A percentile compares a stretch with the other conserved stretches of the same genome.
Conservation (phyloP, 148 eudicot species). For the Selenicereus undatus region DNA sequence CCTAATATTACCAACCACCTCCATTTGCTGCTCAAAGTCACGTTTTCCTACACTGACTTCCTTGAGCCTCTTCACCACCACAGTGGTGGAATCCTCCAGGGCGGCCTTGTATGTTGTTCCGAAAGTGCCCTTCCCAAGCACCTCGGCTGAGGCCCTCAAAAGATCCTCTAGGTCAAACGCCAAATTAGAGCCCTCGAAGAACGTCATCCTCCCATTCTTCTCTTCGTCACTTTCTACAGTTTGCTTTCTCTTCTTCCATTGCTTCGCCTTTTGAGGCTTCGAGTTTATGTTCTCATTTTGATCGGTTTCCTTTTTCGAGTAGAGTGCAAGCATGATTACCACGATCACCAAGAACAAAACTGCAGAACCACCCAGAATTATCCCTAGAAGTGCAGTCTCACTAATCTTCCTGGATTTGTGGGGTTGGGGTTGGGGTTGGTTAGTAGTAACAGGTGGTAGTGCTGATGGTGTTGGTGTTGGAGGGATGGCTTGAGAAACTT, state of each 20-base stretch:
- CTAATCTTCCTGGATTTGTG: conserved; percentile 36
- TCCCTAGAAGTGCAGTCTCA: conserved; percentile 53
- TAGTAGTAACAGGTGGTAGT: conserved; percentile 21
- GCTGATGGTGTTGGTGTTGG: conserved; percentile 31
- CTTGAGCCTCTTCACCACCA: conserved; percentile 72
- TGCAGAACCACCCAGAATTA: conserved; percentile 45
- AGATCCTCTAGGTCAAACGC: conserved; percentile 77
- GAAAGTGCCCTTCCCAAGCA: conserved; percentile 71
- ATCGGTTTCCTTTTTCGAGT: conserved; percentile 26
- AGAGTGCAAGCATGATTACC: conserved; percentile 36
- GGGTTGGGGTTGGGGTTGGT: conserved; percentile 24
- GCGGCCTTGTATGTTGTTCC: conserved; percentile 80
- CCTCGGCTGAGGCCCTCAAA: conserved; percentile 81
- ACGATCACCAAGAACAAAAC: conserved; percentile 38
- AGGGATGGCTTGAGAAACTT: conserved; percentile 13
- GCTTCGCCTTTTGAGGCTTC: conserved; percentile 27
- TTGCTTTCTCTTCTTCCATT: conserved; percentile 23
- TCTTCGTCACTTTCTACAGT: conserved; percentile 32
- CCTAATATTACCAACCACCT: conserved; percentile 55
- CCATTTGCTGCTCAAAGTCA: conserved; percentile 83
- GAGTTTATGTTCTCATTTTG: conserved; percentile 4
- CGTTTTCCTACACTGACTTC: conserved; percentile 48
- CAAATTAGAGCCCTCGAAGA: conserved; percentile 53
- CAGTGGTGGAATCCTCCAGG: conserved; percentile 56
- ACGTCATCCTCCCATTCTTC: conserved; percentile 42